Evolutionary conservation across 345 rosid species (phyloP).

Genomic region (Geranium rotundifolium): DNA sequence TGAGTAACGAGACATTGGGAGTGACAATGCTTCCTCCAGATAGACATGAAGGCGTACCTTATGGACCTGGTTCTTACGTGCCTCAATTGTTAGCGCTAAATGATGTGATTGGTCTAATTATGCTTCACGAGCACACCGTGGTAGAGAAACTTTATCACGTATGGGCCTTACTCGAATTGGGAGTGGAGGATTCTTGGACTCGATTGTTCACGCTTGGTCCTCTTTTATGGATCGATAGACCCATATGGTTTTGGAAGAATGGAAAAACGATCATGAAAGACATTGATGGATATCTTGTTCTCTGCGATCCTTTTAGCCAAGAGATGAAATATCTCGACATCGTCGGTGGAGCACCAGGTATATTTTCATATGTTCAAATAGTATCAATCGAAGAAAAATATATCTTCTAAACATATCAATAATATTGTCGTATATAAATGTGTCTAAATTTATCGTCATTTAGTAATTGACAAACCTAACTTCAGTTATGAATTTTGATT

Average conservation of each 20-base stretch:
- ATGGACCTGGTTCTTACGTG: too few species aligned
- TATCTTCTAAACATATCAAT: too few species aligned
- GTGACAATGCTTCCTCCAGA: neutral
- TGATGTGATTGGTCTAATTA: neutral
- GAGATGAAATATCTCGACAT: too few species aligned
- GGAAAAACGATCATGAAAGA: neutral
- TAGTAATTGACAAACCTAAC: too few species aligned
- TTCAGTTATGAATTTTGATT: too few species aligned
- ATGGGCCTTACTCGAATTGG: neutral
- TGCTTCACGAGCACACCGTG: neutral
- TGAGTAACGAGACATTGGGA: neutral
- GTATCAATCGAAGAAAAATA: too few species aligned
- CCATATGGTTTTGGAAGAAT: neutral
- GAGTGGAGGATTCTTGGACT: neutral
- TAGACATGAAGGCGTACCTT: too few species aligned
- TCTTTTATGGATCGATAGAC: neutral
- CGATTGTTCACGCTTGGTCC: neutral
- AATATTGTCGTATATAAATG: too few species aligned
- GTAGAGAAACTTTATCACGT: neutral
- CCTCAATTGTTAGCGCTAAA: neutral
- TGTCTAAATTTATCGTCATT: too few species aligned
- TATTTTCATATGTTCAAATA: too few species aligned
- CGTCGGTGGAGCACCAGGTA: too few species aligned
- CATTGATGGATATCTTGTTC: neutral
- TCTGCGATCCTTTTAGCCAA: neutral